Base-by-base conservation (phyloP, 805 yeast species). In the Alloascoidea africana region DNA sequence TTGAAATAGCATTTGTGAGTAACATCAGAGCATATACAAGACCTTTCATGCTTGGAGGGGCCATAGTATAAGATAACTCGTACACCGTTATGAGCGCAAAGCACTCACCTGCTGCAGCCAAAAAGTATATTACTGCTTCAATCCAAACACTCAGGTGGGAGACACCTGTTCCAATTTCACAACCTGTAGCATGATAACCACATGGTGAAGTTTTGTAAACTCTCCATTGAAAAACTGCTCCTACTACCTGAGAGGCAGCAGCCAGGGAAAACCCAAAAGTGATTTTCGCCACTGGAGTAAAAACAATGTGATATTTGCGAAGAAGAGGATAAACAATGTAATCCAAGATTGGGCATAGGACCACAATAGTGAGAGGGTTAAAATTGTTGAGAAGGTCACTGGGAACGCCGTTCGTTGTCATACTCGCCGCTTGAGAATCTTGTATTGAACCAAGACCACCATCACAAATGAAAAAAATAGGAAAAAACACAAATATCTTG, bases 401-500 rank as follows among this genome's bases (percentile, higher is more conserved):
- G 41, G 75, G 75, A 45, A 70, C 70, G 35, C 72, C 71, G 18
- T 65, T 54, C 18, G 67, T 56, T 6, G 62, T 51, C 75, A 70
- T 67, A 18, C 70, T 60, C 42, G 70, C 72, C 36, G 74, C 73
- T 51, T 68, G 74, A 2, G 72, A 65, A 41, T 62, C 67, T 48
- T 64, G 70, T 14, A 42, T 43, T 18, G 39, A 41, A 19, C 45
- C 71, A 46, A 68, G 56, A 43, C 73, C 73, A 41, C 63, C 55
- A 48, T 68, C 73, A 42, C 65, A 63, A 34, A 42, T 32, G 51
- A 74, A 80, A 52, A 62, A 65, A 41, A 75, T 60, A 43, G 82
- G 81, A 44, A 76, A 71, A 50, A 73, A 68, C 3, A 75, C 56
- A 46, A 76, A 70, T 45, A 75, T 65, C 30, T 76, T 73, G 47